Conservation (phyloP, 2,329 filamentous ascomycete genomes). For the Colletotrichum lini region DNA sequence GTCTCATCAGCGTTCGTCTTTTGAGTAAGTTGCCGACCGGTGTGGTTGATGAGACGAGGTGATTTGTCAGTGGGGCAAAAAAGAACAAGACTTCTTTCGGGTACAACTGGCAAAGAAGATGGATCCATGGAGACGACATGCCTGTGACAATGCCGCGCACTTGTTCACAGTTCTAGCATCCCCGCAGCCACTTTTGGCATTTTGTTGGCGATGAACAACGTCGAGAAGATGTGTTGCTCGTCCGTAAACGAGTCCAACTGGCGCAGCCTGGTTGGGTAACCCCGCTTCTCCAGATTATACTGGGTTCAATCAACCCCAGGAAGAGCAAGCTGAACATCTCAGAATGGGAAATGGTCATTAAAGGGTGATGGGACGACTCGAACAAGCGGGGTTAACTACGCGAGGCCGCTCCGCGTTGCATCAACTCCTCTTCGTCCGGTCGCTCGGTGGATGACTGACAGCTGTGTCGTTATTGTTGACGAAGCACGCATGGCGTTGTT, state of each 20-base stretch:
- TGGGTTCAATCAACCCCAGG: neutral
- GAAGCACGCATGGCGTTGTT: neutral
- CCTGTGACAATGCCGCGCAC: too few relatives aligned
- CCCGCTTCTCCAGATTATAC: neutral
- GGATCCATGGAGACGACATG: too few relatives aligned
- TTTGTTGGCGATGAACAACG: neutral
- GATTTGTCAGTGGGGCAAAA: constrained; percentile 10
- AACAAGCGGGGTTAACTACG: constrained; percentile 1
- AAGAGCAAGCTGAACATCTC: neutral
- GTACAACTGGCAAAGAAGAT: neutral
- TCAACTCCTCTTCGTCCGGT: neutral
- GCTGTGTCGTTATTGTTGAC: neutral
- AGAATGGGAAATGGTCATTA: neutral
- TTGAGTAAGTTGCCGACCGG: neutral
- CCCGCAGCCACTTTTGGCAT: neutral
- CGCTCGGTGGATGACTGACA: neutral
- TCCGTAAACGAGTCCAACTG: neutral
- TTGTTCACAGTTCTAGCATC: neutral
- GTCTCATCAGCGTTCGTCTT: constrained; percentile 20
- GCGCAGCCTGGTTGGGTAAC: neutral
- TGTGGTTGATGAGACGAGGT: constrained; percentile 21
- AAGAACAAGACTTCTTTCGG: too few relatives aligned
- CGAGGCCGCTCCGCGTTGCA: neutral
- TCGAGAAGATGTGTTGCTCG: neutral
- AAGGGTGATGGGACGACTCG: neutral